Conservation (phyloP, 257 asterid species). For the Solanum gracilifrons region DNA sequence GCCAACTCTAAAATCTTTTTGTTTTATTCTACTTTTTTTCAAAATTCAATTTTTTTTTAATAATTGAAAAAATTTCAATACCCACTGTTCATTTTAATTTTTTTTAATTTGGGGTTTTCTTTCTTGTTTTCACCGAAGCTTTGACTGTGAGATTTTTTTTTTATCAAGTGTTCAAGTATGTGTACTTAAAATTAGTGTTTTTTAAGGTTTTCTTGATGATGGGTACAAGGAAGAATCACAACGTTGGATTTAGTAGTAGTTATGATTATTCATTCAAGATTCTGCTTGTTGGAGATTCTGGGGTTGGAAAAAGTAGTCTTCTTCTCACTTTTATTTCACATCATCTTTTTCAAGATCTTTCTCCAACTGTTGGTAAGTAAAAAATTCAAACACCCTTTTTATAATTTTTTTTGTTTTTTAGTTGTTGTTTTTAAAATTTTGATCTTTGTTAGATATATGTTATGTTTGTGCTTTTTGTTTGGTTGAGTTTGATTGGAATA, state of each 20-base stretch:
- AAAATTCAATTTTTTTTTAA: not conserved
- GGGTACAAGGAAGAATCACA: slow-evolving; percentile 25
- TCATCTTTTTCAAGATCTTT: slow-evolving; percentile 38
- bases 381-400: not conserved
- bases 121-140: not conserved
- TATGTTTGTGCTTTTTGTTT: not conserved
- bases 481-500: not conserved
- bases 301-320: slow-evolving; percentile 85
- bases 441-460: not conserved
- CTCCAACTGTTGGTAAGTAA: slow-evolving; percentile 76
- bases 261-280: slow-evolving; percentile 86
- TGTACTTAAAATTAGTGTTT: not conserved
- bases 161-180: not conserved
- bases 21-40: not conserved
- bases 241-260: not conserved
- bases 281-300: slow-evolving; percentile 71
- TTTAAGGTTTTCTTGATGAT: slow-evolving; percentile 12
- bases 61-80: not conserved
- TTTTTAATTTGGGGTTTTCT: not conserved
- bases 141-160: not conserved
- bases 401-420: not conserved
- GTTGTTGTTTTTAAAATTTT: not conserved
- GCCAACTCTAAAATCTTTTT: slow-evolving; percentile 1
- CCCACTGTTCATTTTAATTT: not conserved
- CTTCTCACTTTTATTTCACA: slow-evolving; percentile 57